These are phyloP conservation scores for Lathyrus oleraceus DNA, from an alignment of 306 rosid species.

Conservation along the genomic window DNA sequence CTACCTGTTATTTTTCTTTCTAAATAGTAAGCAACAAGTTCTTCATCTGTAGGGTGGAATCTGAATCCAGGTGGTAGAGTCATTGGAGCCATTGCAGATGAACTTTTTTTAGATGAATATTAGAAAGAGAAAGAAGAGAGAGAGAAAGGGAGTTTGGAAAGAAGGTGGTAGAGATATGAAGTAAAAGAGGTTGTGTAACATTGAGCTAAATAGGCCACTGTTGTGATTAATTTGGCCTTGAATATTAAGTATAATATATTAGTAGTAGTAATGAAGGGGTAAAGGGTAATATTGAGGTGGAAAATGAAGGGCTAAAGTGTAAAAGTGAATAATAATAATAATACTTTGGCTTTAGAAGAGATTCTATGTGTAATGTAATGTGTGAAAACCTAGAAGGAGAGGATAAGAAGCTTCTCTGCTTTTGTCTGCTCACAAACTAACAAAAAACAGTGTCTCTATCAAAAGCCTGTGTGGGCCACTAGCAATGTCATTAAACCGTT, in stretches of 20 bases:
- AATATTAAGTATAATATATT: conserved; percentile 18
- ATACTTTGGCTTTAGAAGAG: conserved; percentile 56
- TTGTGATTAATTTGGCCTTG: conserved; percentile 41
- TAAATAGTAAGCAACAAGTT: conserved; percentile 88
- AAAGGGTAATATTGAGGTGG: conserved; percentile 20
- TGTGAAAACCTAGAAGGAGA: conserved; percentile 70
- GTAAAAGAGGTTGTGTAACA: conserved; percentile 46
- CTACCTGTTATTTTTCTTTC: conserved; percentile 84
- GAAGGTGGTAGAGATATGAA: conserved; percentile 29
- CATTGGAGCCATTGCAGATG: conserved; percentile 79
- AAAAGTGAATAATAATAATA: background rate
- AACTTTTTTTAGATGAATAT: background rate
- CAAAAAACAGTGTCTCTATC: conserved; percentile 55
- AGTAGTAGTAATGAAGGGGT: conserved; percentile 3
- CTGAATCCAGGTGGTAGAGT: conserved; percentile 98
- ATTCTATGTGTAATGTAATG: conserved; percentile 64
- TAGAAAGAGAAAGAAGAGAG: conserved; percentile 26
- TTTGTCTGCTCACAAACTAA: conserved; percentile 93
- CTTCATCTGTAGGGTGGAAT: conserved; percentile 97
- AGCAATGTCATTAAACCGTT: conserved; percentile 35
- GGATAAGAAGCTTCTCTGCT: conserved; percentile 97
- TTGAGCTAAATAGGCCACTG: conserved; percentile 72
- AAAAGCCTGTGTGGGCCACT: conserved; percentile 58
- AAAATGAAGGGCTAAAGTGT: conserved; percentile 31
- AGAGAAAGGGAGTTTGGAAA: conserved; percentile 34